Percentiles rank a stretch among this genome's conserved stretches.
phyloP scores from a whole-genome alignment of 192 early-diverging fungal species.

The Podila epigama region DNA sequence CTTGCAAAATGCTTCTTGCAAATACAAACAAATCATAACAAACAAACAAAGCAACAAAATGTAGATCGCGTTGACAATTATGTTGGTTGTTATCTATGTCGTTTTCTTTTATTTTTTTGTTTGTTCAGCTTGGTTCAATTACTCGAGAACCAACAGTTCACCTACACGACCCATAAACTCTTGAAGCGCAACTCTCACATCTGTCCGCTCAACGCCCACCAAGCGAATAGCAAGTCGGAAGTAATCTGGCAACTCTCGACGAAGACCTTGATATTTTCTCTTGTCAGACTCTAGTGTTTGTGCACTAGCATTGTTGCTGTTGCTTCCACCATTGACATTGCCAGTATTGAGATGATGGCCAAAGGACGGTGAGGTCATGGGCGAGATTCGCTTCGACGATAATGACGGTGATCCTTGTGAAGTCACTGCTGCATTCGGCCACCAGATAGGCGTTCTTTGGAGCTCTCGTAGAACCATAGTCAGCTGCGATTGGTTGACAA shows the following conservation, averaged over 20 bases:
- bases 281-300: conserved; percentile 29
- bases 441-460: conserved; percentile 48
- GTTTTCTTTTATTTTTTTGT: not conserved
- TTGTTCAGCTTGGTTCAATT: not conserved
- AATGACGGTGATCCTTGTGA: not conserved
- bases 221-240: conserved; percentile 49
- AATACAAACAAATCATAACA: no score
- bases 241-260: conserved; percentile 52
- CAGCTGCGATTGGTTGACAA: conserved; percentile 53
- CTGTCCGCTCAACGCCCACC: conserved; percentile 50
- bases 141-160: conserved; percentile 39
- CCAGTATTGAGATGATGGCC: no score
- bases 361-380: conserved; percentile 14
- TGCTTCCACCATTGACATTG: conserved; percentile 9
- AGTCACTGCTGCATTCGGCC: conserved; percentile 37
- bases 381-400: conserved; percentile 13
- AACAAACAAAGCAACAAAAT: not conserved
- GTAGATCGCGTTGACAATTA: not conserved
- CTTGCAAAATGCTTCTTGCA: no score
- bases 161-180: conserved; percentile 55
- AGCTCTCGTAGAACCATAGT: conserved; percentile 54
- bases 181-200: conserved; percentile 52
- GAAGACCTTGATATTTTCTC: conserved; percentile 46
- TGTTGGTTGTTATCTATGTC: not conserved
- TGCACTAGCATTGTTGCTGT: not conserved